Evolutionary conservation across 225 moss, liverwort and hornwort species (phyloP).

Genomic region (Climacium dendroides): DNA sequence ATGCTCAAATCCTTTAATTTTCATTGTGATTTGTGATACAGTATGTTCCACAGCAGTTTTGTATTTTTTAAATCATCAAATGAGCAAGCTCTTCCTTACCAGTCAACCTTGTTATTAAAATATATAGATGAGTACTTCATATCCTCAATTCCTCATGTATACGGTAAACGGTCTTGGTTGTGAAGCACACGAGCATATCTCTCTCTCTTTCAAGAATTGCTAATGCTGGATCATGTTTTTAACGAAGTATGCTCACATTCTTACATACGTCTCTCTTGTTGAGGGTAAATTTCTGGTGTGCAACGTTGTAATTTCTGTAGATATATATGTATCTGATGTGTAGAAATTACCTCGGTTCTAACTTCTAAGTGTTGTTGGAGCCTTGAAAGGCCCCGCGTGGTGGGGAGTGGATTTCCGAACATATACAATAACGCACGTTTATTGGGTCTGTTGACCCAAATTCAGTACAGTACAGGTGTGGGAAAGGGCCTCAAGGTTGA

Average conservation of each 20-base stretch:
- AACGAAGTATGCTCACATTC: not conserved
- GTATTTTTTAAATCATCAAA: not conserved
- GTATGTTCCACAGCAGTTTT: not conserved
- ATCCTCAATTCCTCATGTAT: too few species aligned
- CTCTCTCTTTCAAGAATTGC: not conserved
- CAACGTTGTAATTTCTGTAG: not conserved
- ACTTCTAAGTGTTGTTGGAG: too few species aligned
- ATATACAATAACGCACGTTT: not conserved
- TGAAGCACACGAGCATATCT: not conserved
- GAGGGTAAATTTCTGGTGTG: not conserved
- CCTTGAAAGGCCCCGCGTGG: not conserved
- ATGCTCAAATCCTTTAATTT: not conserved
- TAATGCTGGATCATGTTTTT: not conserved
- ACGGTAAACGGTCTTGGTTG: not conserved
- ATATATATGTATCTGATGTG: not conserved
- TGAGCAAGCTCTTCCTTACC: not conserved
- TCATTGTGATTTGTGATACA: not conserved
- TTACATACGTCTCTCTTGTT: too few species aligned
- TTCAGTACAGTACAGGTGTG: not conserved
- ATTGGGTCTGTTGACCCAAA: not conserved
- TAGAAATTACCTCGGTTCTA: not conserved
- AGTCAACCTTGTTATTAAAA: not conserved
- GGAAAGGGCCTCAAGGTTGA: not conserved
- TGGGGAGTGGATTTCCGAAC: not conserved
- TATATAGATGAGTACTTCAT: not conserved